These are phyloP conservation scores for Paramecium primaurelia DNA, from an alignment of 73 alveolate genomes.

Conservation along the genomic window DNA sequence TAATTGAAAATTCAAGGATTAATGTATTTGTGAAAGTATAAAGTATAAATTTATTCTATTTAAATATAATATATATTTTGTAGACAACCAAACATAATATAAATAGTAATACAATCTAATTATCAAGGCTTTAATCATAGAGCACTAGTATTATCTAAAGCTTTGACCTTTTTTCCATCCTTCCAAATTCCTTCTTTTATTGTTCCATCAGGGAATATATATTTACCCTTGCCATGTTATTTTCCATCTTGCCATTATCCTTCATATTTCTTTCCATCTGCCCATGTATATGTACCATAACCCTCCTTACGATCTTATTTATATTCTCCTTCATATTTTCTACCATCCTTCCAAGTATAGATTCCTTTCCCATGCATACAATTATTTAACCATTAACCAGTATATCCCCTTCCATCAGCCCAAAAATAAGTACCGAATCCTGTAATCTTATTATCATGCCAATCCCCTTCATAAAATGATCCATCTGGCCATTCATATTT, in stretches of 20 bases:
- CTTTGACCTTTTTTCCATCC: background rate
- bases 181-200: background rate
- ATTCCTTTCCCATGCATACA: slow-evolving; percentile 88
- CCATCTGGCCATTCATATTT: slow-evolving; percentile 74
- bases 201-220: slow-evolving; percentile 63
- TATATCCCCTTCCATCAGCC: slow-evolving; percentile 86
- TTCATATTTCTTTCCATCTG: slow-evolving; percentile 75
- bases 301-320: slow-evolving; percentile 66
- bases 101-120: background rate
- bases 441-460: slow-evolving; percentile 66
- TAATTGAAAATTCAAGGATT: slow-evolving; percentile 40
- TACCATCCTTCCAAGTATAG: slow-evolving; percentile 80
- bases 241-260: slow-evolving; percentile 78
- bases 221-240: slow-evolving; percentile 77
- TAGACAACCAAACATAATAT: background rate
- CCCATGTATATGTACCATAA: slow-evolving; percentile 76
- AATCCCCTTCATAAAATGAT: slow-evolving; percentile 78
- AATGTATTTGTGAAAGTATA: slow-evolving; percentile 27
- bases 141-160: background rate
- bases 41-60: background rate
- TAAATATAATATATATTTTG: background rate
- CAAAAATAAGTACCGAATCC: slow-evolving; percentile 80
- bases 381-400: slow-evolving; percentile 60
- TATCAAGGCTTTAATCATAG: background rate
- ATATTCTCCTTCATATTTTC: slow-evolving; percentile 82